Percentiles rank a stretch among this genome's conserved stretches.
phyloP scores from a whole-genome alignment of 2,329 filamentous ascomycete species.

The Colletotrichum eremochloae region DNA sequence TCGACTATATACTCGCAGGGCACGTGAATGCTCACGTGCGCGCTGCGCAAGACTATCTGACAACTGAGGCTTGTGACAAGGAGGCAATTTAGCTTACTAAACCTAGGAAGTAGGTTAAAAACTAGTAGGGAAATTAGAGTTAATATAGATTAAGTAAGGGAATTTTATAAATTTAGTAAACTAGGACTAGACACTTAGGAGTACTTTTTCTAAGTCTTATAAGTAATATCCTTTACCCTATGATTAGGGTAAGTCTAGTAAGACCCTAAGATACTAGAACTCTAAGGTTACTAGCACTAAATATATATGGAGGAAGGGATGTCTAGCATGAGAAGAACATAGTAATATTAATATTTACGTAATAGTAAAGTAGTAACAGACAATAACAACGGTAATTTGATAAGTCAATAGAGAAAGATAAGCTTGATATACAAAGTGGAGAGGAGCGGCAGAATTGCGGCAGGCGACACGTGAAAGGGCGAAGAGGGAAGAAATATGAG shows the following conservation, averaged over 20 bases:
- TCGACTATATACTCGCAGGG: too few relatives aligned
- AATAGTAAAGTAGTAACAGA: too few relatives aligned
- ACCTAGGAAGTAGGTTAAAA: not conserved
- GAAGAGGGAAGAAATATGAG: too few relatives aligned
- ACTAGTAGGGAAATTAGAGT: not conserved
- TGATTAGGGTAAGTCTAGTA: not conserved
- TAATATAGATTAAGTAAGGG: not conserved
- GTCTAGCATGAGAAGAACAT: not conserved
- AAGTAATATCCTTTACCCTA: constrained; percentile 1
- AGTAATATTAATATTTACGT: too few relatives aligned
- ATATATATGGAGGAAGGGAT: not conserved
- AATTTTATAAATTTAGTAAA: not conserved
- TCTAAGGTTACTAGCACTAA: not conserved
- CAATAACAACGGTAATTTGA: too few relatives aligned
- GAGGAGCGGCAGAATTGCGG: too few relatives aligned
- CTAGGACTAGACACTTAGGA: not conserved
- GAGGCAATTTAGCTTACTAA: not conserved
- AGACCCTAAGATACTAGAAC: constrained; percentile 6
- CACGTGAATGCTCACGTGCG: too few relatives aligned
- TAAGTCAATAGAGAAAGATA: too few relatives aligned
- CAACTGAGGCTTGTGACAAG: too few relatives aligned
- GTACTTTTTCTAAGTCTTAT: not conserved
- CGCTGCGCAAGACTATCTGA: too few relatives aligned
- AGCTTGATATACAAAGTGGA: too few relatives aligned
- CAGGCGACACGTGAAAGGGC: too few relatives aligned